phyloP scores from a whole-genome alignment of 345 rosid genomes.

The Noccaea bulbosa region DNA sequence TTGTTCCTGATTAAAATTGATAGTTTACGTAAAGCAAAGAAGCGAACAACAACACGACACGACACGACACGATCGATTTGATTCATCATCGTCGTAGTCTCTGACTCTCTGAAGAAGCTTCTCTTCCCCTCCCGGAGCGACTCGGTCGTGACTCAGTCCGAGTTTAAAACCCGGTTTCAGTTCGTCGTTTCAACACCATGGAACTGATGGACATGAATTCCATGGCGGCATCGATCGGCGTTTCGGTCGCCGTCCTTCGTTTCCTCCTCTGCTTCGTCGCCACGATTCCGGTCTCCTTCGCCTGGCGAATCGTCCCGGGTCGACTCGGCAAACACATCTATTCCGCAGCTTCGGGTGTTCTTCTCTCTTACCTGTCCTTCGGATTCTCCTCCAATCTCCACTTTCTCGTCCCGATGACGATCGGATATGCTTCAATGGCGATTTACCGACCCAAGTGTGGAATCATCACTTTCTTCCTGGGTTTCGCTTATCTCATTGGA shows the following conservation, averaged over 20 bases:
- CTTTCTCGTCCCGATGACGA: conserved; percentile 79
- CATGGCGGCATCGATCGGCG: conserved; percentile 84
- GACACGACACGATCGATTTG: neutral
- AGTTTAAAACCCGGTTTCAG: neutral
- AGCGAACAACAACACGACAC: conserved; percentile 32
- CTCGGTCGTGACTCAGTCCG: conserved; percentile 37
- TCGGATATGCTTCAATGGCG: conserved; percentile 82
- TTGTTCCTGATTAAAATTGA: conserved; percentile 3
- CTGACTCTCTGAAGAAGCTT: conserved; percentile 18
- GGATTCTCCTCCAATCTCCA: conserved; percentile 96
- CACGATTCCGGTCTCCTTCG: conserved; percentile 78
- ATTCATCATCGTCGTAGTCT: neutral
- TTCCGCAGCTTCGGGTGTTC: conserved; percentile 63
- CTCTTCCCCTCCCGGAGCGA: conserved; percentile 4
- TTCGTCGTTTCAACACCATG: conserved; percentile 32
- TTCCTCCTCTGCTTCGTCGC: conserved; percentile 89
- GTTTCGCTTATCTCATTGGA: conserved; percentile 90
- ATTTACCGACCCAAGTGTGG: conserved; percentile 73
- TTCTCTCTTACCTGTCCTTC: conserved; percentile 80
- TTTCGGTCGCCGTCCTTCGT: conserved; percentile 80
- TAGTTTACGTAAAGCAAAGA: conserved; percentile 17
- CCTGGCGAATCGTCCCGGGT: conserved; percentile 74
- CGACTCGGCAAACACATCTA: conserved; percentile 64
- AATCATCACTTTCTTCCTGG: conserved; percentile 66
- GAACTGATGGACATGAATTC: conserved; percentile 52